Percentiles rank a stretch among this genome's conserved stretches.
These are phyloP conservation scores for Beta vulgaris DNA, from an alignment of 148 eudicot species.

Conservation along the genomic window DNA sequence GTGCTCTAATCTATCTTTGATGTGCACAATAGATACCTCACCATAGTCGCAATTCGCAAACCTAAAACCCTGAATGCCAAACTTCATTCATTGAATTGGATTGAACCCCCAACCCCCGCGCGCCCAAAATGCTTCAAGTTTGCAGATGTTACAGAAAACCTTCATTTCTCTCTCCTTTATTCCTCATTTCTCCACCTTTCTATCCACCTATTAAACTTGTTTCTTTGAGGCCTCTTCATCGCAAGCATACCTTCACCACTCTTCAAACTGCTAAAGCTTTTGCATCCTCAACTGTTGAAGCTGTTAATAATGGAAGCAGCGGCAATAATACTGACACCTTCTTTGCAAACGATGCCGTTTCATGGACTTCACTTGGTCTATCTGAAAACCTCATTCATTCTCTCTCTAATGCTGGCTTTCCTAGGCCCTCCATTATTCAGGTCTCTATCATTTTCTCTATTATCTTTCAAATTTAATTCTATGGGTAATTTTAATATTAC, in stretches of 20 bases:
- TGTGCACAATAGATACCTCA: too few species aligned
- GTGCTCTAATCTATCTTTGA: too few species aligned
- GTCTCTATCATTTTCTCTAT: conserved; percentile 24
- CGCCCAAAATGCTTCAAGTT: conserved; percentile 42
- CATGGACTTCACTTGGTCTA: conserved; percentile 73
- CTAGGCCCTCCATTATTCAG: conserved; percentile 73
- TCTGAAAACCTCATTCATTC: conserved; percentile 48
- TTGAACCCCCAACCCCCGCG: too few species aligned
- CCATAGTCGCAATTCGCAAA: too few species aligned
- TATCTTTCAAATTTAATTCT: background rate
- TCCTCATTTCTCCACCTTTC: conserved; percentile 20
- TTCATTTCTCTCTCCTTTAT: conserved; percentile 27
- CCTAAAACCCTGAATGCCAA: too few species aligned
- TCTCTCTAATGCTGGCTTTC: conserved; percentile 51
- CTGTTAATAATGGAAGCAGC: conserved; percentile 24
- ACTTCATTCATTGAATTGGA: too few species aligned
- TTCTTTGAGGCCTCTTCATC: conserved; percentile 18
- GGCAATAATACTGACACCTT: conserved; percentile 39
- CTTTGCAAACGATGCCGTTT: conserved; percentile 65
- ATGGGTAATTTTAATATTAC: background rate
- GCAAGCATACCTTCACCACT: conserved; percentile 8
- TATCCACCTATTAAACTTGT: conserved; percentile 5
- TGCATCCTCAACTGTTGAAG: conserved; percentile 31
- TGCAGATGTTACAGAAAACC: conserved; percentile 43
- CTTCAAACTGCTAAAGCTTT: conserved; percentile 32